These are phyloP conservation scores for Ajuga reptans DNA, from an alignment of 305 asterid genomes.

Conservation along the genomic window DNA sequence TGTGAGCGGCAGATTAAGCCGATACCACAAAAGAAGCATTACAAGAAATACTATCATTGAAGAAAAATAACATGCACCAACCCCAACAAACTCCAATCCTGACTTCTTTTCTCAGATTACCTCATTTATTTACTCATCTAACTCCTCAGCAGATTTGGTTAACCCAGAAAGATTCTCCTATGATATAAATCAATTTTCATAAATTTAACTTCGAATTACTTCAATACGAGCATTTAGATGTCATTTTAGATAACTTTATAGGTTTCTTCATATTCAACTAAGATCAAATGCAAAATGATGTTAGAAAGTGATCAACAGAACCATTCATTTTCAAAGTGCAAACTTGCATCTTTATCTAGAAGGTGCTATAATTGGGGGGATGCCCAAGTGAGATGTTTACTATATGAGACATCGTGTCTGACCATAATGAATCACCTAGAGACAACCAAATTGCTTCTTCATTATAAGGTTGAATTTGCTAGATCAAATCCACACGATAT, in stretches of 20 bases:
- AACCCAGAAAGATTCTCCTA: not conserved
- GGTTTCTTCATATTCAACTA: not conserved
- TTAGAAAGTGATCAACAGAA: too few species aligned
- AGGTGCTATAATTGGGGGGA: not conserved
- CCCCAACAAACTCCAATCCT: not conserved
- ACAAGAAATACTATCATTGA: not conserved
- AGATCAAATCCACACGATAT: not conserved
- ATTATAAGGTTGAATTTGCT: not conserved
- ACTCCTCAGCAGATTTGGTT: not conserved
- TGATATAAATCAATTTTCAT: not conserved
- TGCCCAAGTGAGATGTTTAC: not conserved
- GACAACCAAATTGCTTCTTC: not conserved
- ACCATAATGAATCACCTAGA: not conserved
- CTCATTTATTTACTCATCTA: not conserved
- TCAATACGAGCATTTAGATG: not conserved
- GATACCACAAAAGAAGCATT: not conserved
- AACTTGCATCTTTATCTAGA: constrained; percentile 2
- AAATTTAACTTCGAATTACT: not conserved
- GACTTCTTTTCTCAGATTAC: not conserved
- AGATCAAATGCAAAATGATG: too few species aligned
- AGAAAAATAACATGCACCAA: not conserved
- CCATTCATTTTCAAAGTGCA: too few species aligned
- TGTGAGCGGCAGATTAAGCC: not conserved
- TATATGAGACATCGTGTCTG: not conserved
- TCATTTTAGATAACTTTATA: not conserved